phyloP scores from a whole-genome alignment of 1,284 basidiomycete species.

The Heterobasidion parviporum region DNA sequence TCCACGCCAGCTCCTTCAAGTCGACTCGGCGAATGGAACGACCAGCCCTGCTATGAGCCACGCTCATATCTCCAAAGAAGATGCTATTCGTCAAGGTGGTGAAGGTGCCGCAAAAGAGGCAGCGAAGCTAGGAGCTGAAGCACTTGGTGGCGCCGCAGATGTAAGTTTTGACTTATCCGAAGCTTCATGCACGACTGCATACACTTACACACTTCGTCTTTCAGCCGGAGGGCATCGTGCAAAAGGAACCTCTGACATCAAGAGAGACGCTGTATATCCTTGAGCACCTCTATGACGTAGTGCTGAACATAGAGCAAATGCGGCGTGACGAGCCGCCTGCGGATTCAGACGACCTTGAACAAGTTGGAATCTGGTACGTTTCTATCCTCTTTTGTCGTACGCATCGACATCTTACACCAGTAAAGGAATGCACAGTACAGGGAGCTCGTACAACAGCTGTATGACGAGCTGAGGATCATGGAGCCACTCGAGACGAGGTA shows the following conservation, averaged over 20 bases:
- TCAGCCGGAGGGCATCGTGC: slow-evolving; percentile 47
- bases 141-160: slow-evolving; percentile 46
- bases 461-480: slow-evolving; percentile 79
- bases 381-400: neutral
- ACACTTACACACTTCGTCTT: slow-evolving; percentile 1
- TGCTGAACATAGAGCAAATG: slow-evolving; percentile 82
- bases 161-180: slow-evolving; percentile 24
- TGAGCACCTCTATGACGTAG: slow-evolving; percentile 82
- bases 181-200: neutral
- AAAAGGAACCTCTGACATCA: slow-evolving; percentile 67
- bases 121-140: slow-evolving; percentile 63
- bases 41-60: slow-evolving; percentile 46
- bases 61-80: slow-evolving; percentile 50
- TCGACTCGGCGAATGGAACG: slow-evolving; percentile 46
- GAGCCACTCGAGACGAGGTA: slow-evolving; percentile 88
- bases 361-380: slow-evolving; percentile 45
- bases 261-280: slow-evolving; percentile 76
- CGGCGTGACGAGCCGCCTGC: slow-evolving; percentile 68
- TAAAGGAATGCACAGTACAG: slow-evolving; percentile 55
- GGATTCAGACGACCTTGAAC: slow-evolving; percentile 52
- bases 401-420: slow-evolving; percentile 2
- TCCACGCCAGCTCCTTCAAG: slow-evolving; percentile 92
- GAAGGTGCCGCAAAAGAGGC: slow-evolving; percentile 60
- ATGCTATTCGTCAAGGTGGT: slow-evolving; percentile 28
- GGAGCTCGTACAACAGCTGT: slow-evolving; percentile 64